Evolutionary conservation across 306 rosid genomes (phyloP).

Genomic region (Quercus cerris): DNA sequence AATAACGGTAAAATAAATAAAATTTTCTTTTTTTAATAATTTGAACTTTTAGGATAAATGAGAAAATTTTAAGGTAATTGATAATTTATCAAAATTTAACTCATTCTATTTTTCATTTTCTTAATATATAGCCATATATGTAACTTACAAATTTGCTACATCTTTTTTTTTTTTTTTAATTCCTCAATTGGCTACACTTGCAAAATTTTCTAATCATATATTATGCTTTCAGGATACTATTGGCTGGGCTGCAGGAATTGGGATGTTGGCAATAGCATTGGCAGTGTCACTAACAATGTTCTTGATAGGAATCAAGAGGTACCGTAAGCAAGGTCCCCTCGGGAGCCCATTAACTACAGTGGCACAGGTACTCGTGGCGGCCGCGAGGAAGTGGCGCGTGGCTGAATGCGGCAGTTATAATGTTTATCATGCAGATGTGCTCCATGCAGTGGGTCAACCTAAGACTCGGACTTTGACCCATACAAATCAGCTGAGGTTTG

Average conservation of each 20-base stretch:
- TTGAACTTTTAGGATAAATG: too few relatives aligned
- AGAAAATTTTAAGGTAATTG: too few relatives aligned
- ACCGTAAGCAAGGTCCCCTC: conserved; percentile 8
- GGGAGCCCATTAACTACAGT: conserved; percentile 18
- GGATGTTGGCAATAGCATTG: conserved; percentile 30
- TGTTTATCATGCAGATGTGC: conserved; percentile 15
- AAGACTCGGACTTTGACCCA: background rate
- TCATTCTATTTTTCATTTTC: too few relatives aligned
- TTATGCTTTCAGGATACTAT: conserved; percentile 30
- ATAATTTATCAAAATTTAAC: too few relatives aligned
- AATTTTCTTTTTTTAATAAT: too few relatives aligned
- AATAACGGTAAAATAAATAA: too few relatives aligned
- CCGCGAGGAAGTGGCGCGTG: conserved; percentile 23
- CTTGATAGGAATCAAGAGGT: conserved; percentile 27
- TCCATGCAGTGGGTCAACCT: background rate
- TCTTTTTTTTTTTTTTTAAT: too few relatives aligned
- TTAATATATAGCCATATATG: too few relatives aligned
- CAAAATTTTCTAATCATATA: background rate
- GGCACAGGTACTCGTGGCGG: background rate
- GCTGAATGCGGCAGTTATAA: background rate
- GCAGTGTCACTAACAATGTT: conserved; percentile 22
- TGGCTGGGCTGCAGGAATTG: conserved; percentile 36
- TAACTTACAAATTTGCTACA: too few relatives aligned
- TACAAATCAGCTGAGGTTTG: conserved; percentile 34
- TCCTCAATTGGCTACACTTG: too few relatives aligned